These are phyloP conservation scores for Chenopodium quinoa DNA, from an alignment of 148 eudicot species.

Conservation along the genomic window DNA sequence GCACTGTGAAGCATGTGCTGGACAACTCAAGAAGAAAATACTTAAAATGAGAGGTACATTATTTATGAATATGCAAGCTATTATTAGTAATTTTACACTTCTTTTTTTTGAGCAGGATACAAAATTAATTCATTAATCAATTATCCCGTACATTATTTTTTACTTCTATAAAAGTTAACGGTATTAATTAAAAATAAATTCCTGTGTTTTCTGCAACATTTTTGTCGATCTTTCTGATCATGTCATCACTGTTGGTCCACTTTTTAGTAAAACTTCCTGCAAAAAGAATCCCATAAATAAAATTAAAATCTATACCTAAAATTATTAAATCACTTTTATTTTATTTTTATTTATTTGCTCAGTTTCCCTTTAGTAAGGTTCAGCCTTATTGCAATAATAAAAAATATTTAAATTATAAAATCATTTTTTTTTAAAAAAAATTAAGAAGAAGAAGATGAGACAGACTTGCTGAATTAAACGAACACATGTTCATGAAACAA, in stretches of 20 bases:
- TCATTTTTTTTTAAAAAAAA: too few relatives aligned
- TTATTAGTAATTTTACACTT: neutral
- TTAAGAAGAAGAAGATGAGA: too few relatives aligned
- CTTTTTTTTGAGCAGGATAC: neutral
- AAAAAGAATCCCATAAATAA: neutral
- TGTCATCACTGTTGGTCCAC: constrained; percentile 11
- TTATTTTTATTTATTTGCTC: neutral
- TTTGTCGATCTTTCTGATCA: neutral
- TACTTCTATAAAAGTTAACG: neutral
- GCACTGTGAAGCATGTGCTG: constrained; percentile 97
- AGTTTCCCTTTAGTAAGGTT: neutral
- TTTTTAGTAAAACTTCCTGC: constrained; percentile 1
- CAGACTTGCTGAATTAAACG: neutral
- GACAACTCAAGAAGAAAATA: constrained; percentile 83
- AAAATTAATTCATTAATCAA: too few relatives aligned
- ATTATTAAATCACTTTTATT: too few relatives aligned
- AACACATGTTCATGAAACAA: constrained; percentile 14
- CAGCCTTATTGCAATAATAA: neutral
- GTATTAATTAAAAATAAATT: neutral
- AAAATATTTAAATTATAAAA: neutral
- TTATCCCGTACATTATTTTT: neutral
- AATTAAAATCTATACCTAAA: neutral
- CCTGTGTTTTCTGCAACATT: neutral
- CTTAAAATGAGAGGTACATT: constrained; percentile 85
- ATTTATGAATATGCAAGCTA: neutral